Base-by-base conservation (phyloP, 2,329 filamentous ascomycete genomes). In the Aspergillus novofumigatus region DNA sequence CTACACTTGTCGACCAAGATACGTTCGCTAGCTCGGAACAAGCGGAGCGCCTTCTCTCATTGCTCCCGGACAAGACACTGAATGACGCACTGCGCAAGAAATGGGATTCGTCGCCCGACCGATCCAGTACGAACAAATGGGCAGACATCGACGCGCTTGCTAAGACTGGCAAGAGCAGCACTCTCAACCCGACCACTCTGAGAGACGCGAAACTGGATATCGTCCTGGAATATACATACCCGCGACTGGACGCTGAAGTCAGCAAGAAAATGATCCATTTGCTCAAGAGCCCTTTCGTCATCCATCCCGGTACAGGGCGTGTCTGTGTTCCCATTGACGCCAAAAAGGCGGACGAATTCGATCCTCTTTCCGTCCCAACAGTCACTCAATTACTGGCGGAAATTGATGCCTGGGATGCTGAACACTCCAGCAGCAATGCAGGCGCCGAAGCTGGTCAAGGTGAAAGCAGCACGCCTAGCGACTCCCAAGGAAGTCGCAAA, bases 211-310 rank as follows among this genome's bases (percentile, higher is more conserved):
- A 97, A 77, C 92, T 97, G 73, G 94, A 97, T 70, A 90, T 99
- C 60, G 87, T 97, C 3, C 84, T 99, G 29, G 94, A 99, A 76
- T 97, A 99, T 77, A 97, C 94, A 6, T 99, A 99, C 75, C 94
- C 94, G 3, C 88, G 94, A 42, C 89, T 99, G 54, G 94, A 99
- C 80, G 92, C 94, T 60, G 92, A 96, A 75, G 94, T 99, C 71
- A 94, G 90, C 70, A 97, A 97, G 81, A 96, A 97, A 73, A 85
- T 96, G 56, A 97, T 97, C 78, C 94, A 99, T 82, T 85, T 99
- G 82, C 86, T 99, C 66, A 99, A 99, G 74, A 92, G 88, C 60
- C 94, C 94, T 0, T 99, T 99, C 69, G 93, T 97, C 59, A 88
- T 99, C 41, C 94, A 99, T 72, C 94, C 94, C 0, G 92, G 92